These are phyloP conservation scores for Erysimum pusillum DNA, from an alignment of 441 rosid species.

Conservation along the genomic window DNA sequence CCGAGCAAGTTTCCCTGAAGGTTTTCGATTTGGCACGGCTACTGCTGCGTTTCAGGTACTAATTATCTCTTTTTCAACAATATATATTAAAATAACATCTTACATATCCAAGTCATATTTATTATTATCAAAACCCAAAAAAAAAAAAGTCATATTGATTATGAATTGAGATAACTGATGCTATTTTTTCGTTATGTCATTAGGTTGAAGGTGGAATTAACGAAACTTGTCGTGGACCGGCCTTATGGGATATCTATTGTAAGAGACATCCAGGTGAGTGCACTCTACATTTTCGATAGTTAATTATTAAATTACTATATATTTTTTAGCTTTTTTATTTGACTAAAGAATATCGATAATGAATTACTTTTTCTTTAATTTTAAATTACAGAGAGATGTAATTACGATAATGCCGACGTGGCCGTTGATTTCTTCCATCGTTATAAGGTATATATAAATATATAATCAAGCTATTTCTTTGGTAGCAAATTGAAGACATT, in stretches of 20 bases:
- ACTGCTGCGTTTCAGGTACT: slow-evolving; percentile 30
- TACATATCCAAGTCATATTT: too few relatives aligned
- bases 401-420: slow-evolving; percentile 8
- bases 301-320: too few relatives aligned
- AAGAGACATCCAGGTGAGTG: slow-evolving; percentile 53
- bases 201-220: slow-evolving; percentile 70
- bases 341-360: background rate
- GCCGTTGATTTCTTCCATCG: slow-evolving; percentile 42
- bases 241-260: slow-evolving; percentile 63
- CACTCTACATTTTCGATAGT: background rate
- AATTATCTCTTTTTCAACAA: too few relatives aligned
- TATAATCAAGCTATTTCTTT: background rate
- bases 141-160: background rate
- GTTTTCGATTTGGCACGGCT: slow-evolving; percentile 28
- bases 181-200: slow-evolving; percentile 2
- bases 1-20: slow-evolving; percentile 24
- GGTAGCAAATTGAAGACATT: too few relatives aligned
- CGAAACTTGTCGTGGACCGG: slow-evolving; percentile 54
- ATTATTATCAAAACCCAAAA: background rate
- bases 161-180: too few relatives aligned
- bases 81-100: too few relatives aligned
- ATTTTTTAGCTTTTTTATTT: too few relatives aligned
- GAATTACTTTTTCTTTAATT: background rate
- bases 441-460: slow-evolving; percentile 31
- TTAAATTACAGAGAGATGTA: slow-evolving; percentile 13